Evolutionary conservation across 106 monocot species (phyloP).

Genomic region (Platanthera zijinensis): DNA sequence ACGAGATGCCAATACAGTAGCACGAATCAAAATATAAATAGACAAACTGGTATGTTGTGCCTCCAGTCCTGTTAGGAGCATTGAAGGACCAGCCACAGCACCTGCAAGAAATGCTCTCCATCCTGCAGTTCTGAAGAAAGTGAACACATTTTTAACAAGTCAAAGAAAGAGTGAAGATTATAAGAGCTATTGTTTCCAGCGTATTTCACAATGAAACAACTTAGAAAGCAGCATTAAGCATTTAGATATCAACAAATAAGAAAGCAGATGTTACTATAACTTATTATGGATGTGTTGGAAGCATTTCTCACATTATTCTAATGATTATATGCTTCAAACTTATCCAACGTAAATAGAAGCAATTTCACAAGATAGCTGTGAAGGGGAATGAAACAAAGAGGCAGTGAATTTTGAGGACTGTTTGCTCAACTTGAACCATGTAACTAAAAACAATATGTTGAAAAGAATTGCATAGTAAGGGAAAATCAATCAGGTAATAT

Average conservation of each 20-base stretch:
- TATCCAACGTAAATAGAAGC: background rate
- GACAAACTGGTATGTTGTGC: slow-evolving; percentile 90
- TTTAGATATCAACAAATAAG: background rate
- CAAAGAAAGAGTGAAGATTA: background rate
- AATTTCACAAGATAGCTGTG: background rate
- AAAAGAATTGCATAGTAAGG: no score
- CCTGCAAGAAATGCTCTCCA: slow-evolving; percentile 94
- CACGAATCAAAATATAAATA: slow-evolving; percentile 86
- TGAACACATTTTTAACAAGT: background rate
- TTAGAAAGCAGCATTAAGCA: background rate
- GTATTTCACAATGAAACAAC: background rate
- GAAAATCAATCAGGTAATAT: no score
- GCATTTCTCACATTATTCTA: background rate
- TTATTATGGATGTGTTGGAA: background rate
- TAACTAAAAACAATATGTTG: no score
- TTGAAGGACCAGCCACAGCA: slow-evolving; percentile 81
- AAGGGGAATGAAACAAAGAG: no score
- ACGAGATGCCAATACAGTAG: slow-evolving; percentile 86
- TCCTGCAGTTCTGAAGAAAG: slow-evolving; percentile 69
- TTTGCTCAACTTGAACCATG: no score
- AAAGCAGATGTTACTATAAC: background rate
- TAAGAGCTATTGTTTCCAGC: background rate
- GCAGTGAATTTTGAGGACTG: no score
- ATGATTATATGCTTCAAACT: background rate
- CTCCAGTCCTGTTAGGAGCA: slow-evolving; percentile 84